Base-by-base conservation (phyloP, 257 asterid genomes). In the Echites panduratus region DNA sequence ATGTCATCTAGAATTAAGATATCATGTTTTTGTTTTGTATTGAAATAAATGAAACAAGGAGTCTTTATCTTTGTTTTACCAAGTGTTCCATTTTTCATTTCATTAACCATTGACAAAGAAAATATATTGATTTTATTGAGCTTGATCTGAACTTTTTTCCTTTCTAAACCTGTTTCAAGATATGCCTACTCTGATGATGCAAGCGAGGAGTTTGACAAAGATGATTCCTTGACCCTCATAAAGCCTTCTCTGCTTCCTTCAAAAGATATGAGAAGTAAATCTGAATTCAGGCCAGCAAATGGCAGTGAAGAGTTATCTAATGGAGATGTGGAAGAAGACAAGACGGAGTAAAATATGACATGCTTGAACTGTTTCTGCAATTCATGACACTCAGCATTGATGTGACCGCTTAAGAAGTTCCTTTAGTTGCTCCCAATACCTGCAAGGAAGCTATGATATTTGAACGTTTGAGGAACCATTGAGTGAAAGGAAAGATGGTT, bases 181-280 rank as follows among this genome's bases (percentile, higher is more conserved):
- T 93, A 88, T 76, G 97, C 98, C 57, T 93, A 91, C 81, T 89
- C 96, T n/a, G 96, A 87, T 71, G 96, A 93, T 59, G 87, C 86
- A 3, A 85, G 84, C 45, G 97, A 93, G 82, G 94, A 89, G 73
- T 91, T 93, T 35, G 97, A 91, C 78, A 85, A 74, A 86, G 96
- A 91, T 7, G 85, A 86, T 57, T 81, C 89, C 7, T 79, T 91
- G 85, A 89, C 85, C 7, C 96, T 91, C 77, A 87, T 93, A 76
- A 93, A 85, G 79, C 97, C 97, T 75, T 91, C 90, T 48, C 78
- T 84, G 38, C 40, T 89, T 73, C 77, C 88, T 54, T 66, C 85
- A 0, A 90, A 85, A 85, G 98, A 93, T 75, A 82, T 70, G 19
- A 77, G 83, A 50, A 84, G 78, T 72, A 78, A 79, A 19, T 70